Percentiles rank a stretch among this genome's conserved stretches.
phyloP scores from a whole-genome alignment of 78 protist species.

The Ministeria vibrans region DNA sequence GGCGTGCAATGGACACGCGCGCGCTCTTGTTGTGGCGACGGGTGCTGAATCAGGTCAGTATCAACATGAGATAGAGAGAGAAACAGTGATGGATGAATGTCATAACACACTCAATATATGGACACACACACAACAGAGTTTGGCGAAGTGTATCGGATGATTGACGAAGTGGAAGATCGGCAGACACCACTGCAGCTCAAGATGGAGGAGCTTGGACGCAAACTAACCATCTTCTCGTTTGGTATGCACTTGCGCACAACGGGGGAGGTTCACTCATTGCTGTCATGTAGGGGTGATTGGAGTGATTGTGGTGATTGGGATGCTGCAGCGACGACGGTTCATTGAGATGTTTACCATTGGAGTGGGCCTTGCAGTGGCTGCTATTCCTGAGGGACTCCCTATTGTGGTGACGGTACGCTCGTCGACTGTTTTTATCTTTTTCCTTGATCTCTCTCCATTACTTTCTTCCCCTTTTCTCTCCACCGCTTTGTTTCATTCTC shows the following conservation, averaged over 20 bases:
- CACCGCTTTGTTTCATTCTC: background rate
- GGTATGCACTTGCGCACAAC: background rate
- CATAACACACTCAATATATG: no score
- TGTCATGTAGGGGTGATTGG: slow-evolving; percentile 13
- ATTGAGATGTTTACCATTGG: slow-evolving; percentile 66
- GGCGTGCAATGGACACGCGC: slow-evolving; percentile 44
- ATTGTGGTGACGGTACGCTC: slow-evolving; percentile 85
- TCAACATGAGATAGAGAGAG: no score
- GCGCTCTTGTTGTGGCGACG: slow-evolving; percentile 66
- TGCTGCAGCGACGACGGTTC: slow-evolving; percentile 20
- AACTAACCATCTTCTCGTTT: slow-evolving; percentile 48
- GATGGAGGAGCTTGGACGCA: slow-evolving; percentile 70
- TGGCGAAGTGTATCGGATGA: slow-evolving; percentile 72
- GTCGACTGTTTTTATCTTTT: slow-evolving; percentile 48
- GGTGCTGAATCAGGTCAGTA: no score
- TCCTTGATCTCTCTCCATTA: background rate
- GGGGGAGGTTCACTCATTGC: slow-evolving; percentile 10
- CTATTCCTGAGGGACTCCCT: slow-evolving; percentile 92
- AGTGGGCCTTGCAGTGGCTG: slow-evolving; percentile 86
- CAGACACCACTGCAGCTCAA: slow-evolving; percentile 59
- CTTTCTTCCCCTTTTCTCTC: background rate
- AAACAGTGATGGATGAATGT: no score
- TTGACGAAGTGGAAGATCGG: slow-evolving; percentile 29
- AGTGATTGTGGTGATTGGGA: slow-evolving; percentile 38
- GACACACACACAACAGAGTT: slow-evolving; percentile 68